phyloP scores from a whole-genome alignment of 2,329 filamentous ascomycete genomes.

The Penicillium sp. region DNA sequence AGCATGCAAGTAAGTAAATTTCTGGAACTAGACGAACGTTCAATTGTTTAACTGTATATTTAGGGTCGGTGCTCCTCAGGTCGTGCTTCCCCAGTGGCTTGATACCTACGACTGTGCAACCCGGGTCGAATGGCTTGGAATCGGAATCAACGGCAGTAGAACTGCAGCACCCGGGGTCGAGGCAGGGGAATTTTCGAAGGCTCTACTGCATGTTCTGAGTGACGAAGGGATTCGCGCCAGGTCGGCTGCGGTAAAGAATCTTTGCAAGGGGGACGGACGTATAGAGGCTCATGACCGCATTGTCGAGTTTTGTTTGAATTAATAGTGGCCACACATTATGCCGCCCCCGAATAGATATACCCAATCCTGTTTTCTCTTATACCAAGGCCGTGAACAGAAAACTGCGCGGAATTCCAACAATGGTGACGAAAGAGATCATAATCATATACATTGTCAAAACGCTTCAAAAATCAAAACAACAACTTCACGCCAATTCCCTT shows the following conservation, averaged over 20 bases:
- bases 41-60: neutral
- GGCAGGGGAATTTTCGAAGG: conserved; percentile 23
- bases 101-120: conserved; percentile 56
- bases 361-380: neutral
- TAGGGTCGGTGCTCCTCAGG: conserved; percentile 54
- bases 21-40: neutral
- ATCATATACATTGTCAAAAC: neutral
- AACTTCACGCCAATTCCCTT: conserved; percentile 37
- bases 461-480: neutral
- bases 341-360: neutral
- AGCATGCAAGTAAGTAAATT: conserved; percentile 47
- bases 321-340: conserved; percentile 1
- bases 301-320: conserved; percentile 20
- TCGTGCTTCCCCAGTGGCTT: conserved; percentile 56
- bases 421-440: neutral
- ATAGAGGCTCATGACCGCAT: conserved; percentile 31
- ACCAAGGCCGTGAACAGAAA: neutral
- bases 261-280: conserved; percentile 28
- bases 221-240: conserved; percentile 23
- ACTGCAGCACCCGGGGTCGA: conserved; percentile 40
- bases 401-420: neutral
- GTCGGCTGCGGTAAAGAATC: conserved; percentile 19
- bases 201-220: conserved; percentile 21
- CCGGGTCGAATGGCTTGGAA: conserved; percentile 50
- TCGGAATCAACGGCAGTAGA: conserved; percentile 52